Evolutionary conservation across 495 filamentous ascomycete genomes (phyloP), one percentile per base, ranked within the genome.

Genomic region (Talaromyces proteolyticus): DNA sequence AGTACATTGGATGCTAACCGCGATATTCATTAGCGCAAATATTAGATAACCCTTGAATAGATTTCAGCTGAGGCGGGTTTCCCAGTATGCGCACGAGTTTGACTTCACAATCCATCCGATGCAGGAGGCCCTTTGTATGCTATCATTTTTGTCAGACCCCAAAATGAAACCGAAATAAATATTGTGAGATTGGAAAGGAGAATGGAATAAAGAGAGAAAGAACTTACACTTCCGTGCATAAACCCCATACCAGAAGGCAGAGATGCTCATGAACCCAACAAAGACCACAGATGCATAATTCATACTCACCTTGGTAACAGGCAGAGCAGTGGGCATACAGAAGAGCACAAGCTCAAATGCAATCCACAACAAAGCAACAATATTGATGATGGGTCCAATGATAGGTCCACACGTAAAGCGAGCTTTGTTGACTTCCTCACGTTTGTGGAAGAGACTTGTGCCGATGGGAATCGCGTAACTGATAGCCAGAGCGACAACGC

Each of bases 281-380:
- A 87, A 84, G 5, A 85, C 81, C 1, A 82, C 80, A 0, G 68
- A 72, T 6, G 82, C 82, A 63, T 85, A 85, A 61, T 85, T 82
- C 72, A 81, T 81, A 29, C 60, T 69, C 0, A 57, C 52, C 0
- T 60, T 14, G 7, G 72, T 73, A 19, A 82, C 74, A 1, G 79
- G 77, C 52, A 72, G 53, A 26, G 56, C 58, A 5, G 68, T 70
- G 0, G 76, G 76, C 75, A 79, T 78, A 57, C 73, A 75, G 59
- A 78, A 79, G 8, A 79, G 61, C 3, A 84, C 80, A 34, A 85
- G 65, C 17, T 80, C 82, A 38, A 87, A 75, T 6, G 64, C 47
- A 42, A 80, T 81, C 82, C 82, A 87, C 40, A 74, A 66, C 4
- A 80, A 42, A 8, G 82, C 71, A 44, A 87, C 41, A 18, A 74